Base-by-base conservation (phyloP, 768 basidiomycete genomes). In the Lactarius sanguifluus region DNA sequence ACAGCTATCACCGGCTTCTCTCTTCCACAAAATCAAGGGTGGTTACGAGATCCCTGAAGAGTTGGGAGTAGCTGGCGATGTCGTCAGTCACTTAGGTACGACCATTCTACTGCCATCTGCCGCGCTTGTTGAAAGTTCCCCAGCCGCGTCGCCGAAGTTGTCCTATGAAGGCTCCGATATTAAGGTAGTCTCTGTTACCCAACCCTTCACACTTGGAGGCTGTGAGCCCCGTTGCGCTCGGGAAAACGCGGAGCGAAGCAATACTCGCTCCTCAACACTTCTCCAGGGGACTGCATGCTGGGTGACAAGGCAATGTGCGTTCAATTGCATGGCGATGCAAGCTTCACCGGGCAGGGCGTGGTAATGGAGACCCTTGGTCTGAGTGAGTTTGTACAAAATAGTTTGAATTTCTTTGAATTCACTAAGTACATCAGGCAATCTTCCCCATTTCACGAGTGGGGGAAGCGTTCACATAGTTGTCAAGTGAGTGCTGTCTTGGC, bases 221-320 rank as follows among this genome's bases (percentile, higher is more conserved):
- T 0, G 86, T 92, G 64, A 92, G 91, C 72, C 90, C 94, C 0
- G 87, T 96, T 30, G 94, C 91, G 0, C 77, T 95, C 1, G 95
- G 95, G 5, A 93, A 95, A 74, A 91, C 92, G 5, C 89, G 95
- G 18, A n/a, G 93, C 92, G 1, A 94, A 96, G 73, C 94, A 97
- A 73, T 93, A 88, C 70, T 82, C 90, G 0, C 81, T 96, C 2
- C 80, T 96, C 54, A 90, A 86, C 76, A 83, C 79, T 8, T 88
- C 82, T 20, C 71, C 74, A 9, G 77, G 76, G 12, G 77, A 77
- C 20, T 83, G 81, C 59, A 69, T 72, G 68, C 76, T 84, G 0
- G 82, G 91, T 1, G 86, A 88, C 74, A 84, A 82, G 71, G 95
- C 89, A 3, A 88, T 96, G 85, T 94, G 90, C 68, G 88, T 96